Evolutionary conservation across 2,329 filamentous ascomycete species (phyloP).

Genomic region (Cryphonectria radicalis): DNA sequence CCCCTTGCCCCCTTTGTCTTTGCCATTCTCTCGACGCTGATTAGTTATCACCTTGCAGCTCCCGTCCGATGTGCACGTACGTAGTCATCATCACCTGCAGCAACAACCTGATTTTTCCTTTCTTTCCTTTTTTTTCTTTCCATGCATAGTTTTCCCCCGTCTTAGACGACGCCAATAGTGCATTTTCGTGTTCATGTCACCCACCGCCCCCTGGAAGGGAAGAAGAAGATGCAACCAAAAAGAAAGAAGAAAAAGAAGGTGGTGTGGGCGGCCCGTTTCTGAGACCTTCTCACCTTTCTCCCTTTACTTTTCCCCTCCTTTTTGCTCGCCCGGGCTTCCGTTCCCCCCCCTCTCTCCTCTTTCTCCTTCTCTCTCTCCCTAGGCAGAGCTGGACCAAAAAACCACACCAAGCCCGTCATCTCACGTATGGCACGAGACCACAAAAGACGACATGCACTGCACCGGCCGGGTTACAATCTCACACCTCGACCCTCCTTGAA

Average conservation of each 20-base stretch:
- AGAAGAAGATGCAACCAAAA: not conserved
- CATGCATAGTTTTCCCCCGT: not conserved
- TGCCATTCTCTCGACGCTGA: slow-evolving; percentile 13
- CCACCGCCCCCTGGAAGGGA: not conserved
- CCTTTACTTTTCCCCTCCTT: not conserved
- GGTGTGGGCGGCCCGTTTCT: slow-evolving; percentile 3
- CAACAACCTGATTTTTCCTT: not conserved
- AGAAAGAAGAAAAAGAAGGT: not conserved
- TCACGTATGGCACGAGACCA: not conserved
- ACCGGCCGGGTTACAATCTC: not conserved
- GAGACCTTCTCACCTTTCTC: not conserved
- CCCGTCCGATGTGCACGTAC: not conserved
- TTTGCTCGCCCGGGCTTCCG: not conserved
- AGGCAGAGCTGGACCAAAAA: not conserved
- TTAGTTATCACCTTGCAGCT: not conserved
- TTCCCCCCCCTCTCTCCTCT: not conserved
- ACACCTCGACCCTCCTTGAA: not conserved
- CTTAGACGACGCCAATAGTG: not conserved
- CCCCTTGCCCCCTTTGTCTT: not conserved
- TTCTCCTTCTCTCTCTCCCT: not conserved
- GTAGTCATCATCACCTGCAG: slow-evolving; percentile 8
- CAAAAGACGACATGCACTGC: not conserved
- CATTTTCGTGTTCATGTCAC: not conserved
- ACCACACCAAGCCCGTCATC: not conserved
- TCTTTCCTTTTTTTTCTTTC: not conserved